phyloP scores from a whole-genome alignment of 495 filamentous ascomycete genomes.

The Amorphotheca resinae region DNA sequence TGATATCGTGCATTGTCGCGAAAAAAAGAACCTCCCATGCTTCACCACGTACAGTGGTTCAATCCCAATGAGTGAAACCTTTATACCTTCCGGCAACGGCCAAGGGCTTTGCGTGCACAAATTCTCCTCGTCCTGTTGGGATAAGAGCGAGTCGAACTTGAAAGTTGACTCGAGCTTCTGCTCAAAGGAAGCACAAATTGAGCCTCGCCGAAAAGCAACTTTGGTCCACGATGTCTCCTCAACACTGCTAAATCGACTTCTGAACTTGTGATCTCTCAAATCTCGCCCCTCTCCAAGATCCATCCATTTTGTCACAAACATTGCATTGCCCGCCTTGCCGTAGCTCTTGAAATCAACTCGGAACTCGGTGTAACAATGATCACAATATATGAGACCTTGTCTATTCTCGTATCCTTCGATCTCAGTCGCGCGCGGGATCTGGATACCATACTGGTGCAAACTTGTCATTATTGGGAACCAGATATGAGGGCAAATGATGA shows the following conservation, averaged over 20 bases:
- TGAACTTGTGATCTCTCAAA: constrained; percentile 3
- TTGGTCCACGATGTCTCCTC: not conserved
- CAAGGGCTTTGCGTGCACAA: constrained; percentile 9
- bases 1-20: constrained; percentile 3
- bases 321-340: constrained; percentile 6
- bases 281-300: constrained; percentile 8
- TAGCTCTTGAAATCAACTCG: constrained; percentile 10
- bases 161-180: constrained; percentile 5
- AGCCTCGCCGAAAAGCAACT: constrained; percentile 7
- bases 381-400: constrained; percentile 9
- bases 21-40: not conserved
- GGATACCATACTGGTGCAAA: constrained; percentile 7
- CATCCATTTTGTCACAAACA: constrained; percentile 13
- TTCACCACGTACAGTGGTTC: not conserved
- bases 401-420: constrained; percentile 8
- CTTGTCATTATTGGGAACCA: not conserved
- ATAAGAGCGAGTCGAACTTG: constrained; percentile 11
- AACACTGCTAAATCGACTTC: constrained; percentile 4
- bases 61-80: constrained; percentile 3
- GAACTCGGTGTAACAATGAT: constrained; percentile 12
- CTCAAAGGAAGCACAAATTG: constrained; percentile 12
- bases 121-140: constrained; percentile 7
- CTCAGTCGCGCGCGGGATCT: constrained; percentile 5
- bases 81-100: constrained; percentile 6
- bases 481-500: constrained; percentile 9